Evolutionary conservation across 225 moss, liverwort and hornwort genomes (phyloP).

Genomic region (Asterella californica): DNA sequence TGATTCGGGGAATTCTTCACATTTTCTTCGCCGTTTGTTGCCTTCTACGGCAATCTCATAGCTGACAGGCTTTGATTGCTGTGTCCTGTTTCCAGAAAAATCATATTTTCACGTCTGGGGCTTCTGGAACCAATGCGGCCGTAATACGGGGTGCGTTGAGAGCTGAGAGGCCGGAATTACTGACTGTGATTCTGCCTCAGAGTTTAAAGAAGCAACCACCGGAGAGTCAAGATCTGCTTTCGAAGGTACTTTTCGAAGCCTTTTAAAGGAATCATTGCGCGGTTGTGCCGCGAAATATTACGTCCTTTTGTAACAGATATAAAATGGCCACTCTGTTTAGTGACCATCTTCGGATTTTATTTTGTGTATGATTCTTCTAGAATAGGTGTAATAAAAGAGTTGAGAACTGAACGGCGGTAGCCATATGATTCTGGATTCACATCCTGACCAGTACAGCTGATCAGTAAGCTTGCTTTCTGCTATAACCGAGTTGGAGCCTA

Average conservation of each 20-base stretch:
- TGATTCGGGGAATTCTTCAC: neutral
- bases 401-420: too few species aligned
- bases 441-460: too few species aligned
- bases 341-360: too few species aligned
- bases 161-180: conserved; percentile 88
- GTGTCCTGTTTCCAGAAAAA: conserved; percentile 58
- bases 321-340: neutral
- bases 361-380: too few species aligned
- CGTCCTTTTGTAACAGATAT: neutral
- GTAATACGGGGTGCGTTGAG: conserved; percentile 97
- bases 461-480: too few species aligned
- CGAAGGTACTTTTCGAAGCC: conserved; percentile 47
- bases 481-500: too few species aligned
- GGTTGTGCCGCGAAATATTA: neutral
- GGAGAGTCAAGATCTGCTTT: conserved; percentile 91
- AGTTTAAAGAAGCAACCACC: conserved; percentile 96
- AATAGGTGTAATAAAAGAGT: too few species aligned
- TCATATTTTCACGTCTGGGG: conserved; percentile 97
- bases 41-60: neutral
- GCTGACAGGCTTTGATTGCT: neutral
- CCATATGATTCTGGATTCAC: too few species aligned
- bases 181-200: conserved; percentile 96
- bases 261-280: neutral
- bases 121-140: conserved; percentile 97
- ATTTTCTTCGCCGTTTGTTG: neutral